Evolutionary conservation across 495 filamentous ascomycete species (phyloP), one percentile per base, ranked within the genome.

Genomic region (Penicillium manginii): DNA sequence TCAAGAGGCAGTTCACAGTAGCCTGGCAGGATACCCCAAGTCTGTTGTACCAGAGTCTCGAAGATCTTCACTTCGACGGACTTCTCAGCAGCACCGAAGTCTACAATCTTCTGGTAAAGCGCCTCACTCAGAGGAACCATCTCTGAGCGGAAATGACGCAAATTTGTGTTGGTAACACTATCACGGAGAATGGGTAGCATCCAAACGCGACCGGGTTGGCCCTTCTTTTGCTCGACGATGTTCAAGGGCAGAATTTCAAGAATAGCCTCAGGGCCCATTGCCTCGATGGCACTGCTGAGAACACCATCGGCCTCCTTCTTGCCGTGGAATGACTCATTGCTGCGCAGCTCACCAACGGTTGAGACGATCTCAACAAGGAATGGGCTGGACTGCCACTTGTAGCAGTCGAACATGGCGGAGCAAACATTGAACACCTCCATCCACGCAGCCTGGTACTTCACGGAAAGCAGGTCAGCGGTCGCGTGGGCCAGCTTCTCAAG

Each of bases 61-160:
- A 93, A 98, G 58, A 98, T 96, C 79, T 98, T 98, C 65, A 90
- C 84, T 69, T 97, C 91, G 78, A 97, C 90, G 0, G 90, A 90
- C 78, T 96, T 97, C 69, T 91, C 88, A 8, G 84, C 84, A 3
- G 83, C 78, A 11, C 86, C 88, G 64, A 91, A 88, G 50, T 93
- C 88, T 39, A 96, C 77, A 17, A 97, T 89, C 57, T 83, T 87
- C 70, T 97, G 91, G 72, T 92, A 97, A 74, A 98, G 91, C 10
- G 78, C 76, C 66, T 96, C 90, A 69, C 93, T 97, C 39, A 98
- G 72, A 14, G 96, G 92, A 15, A 96, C 86, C 62, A 98, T 84
- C 62, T 93, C 89, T 15, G 82, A 76, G 58, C 84, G 88, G 80
- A 98, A 98, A 73, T 98, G 90, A 2, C 79, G 78, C 7, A 98